Base-by-base conservation (phyloP, 2,329 filamentous ascomycete genomes). In the Stagonosporopsis rhizophila region DNA sequence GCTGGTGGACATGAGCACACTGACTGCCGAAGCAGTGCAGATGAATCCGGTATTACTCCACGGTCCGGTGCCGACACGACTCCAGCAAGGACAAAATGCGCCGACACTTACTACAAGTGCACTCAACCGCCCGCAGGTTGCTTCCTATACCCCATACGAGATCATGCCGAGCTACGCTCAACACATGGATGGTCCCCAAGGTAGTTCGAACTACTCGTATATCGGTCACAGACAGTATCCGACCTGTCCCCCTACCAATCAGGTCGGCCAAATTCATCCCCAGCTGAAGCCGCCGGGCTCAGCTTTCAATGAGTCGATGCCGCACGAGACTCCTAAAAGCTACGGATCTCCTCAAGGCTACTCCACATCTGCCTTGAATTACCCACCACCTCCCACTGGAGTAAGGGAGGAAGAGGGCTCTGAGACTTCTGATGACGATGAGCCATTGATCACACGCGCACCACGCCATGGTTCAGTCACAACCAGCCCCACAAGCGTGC, bases 341-440 rank as follows among this genome's bases (percentile, higher is more conserved):
- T 15, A 15, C 6, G 19, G 3, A 2, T 19, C 4, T 14, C 20
- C 15, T n/a, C 44, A 30, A 20, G 5, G 3, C 11, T 8, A 20
- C n/a, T 5, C 9, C 19, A 2, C 9, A 6, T 12, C 45, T 14
- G 1, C 2, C 20, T 6, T 20, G 6, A 2, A 12, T n/a, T 7
- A 27, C 22, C 14, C 15, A 28, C 22, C 14, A 1, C 22, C 20
- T 20, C 8, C 39, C 0, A 7, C n/a, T 6, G 20, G 44, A 6
- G 41, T 44, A 4, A 44, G 47, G 9, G 39, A 41, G 1, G 42
- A 40, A 5, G 47, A 46, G 5, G n/a, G 47, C 7, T 28, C 27
- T 3, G 42, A 48, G 9, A 37, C 2, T 5, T 62, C 59, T 8
- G 60, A 68, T 46, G 65, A 69, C 5, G 62, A 66, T 30, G 59